A percentile compares a stretch with the other conserved stretches of the same genome.
These are phyloP conservation scores for Ustilago loliicola DNA, from an alignment of 1,284 basidiomycete genomes.

Conservation along the genomic window DNA sequence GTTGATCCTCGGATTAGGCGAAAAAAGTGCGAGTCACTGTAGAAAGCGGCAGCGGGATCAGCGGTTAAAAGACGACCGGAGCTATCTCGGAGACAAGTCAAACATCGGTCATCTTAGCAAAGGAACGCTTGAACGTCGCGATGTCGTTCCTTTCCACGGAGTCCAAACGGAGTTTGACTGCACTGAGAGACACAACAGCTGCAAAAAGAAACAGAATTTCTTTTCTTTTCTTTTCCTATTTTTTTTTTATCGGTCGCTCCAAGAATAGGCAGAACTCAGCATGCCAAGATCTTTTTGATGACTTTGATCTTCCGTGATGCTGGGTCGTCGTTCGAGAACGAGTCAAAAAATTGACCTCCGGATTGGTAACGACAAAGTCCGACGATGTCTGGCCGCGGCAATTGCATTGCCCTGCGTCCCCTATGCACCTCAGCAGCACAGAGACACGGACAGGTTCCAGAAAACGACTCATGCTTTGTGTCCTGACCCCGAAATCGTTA, in stretches of 20 bases:
- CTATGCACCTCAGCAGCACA: neutral
- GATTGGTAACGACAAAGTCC: conserved; percentile 4
- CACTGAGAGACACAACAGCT: neutral
- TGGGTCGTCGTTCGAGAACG: no score
- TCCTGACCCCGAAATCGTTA: no score
- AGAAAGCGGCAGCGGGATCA: neutral
- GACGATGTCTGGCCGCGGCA: neutral
- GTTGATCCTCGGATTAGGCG: conserved; percentile 1
- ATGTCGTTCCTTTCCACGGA: neutral
- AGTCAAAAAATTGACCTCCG: neutral
- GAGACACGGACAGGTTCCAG: no score
- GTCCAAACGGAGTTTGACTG: neutral
- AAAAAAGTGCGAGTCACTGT: neutral
- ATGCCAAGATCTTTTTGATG: no score
- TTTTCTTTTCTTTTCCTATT: neutral
- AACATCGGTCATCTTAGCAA: conserved; percentile 6
- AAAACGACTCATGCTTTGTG: neutral
- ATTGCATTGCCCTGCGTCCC: conserved; percentile 2
- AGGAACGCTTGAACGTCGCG: neutral
- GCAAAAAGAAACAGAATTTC: neutral
- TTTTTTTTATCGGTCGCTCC: neutral
- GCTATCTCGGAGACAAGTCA: conserved; percentile 5
- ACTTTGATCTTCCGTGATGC: no score
- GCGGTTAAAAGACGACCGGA: neutral
- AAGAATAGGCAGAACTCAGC: neutral